Conservation (phyloP, 768 basidiomycete species). For the Russula vinacea region DNA sequence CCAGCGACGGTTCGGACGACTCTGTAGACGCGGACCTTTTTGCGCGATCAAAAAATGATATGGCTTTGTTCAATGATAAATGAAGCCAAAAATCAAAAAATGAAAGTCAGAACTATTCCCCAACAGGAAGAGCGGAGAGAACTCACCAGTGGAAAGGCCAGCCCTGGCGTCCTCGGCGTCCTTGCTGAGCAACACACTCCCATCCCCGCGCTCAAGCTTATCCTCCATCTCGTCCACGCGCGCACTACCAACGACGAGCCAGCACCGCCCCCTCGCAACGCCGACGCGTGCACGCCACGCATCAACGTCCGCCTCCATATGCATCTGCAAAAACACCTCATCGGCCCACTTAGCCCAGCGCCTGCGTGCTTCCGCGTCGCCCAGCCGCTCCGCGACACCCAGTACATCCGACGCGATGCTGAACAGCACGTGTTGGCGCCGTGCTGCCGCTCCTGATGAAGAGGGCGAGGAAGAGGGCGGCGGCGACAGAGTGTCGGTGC, state of each 20-base stretch:
- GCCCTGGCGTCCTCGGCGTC: conserved; percentile 58
- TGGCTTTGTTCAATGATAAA: conserved; percentile 25
- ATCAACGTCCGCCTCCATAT: conserved; percentile 56
- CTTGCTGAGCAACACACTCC: conserved; percentile 41
- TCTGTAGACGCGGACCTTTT: conserved; percentile 31
- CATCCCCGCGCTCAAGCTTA: conserved; percentile 47
- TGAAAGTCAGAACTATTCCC: neutral
- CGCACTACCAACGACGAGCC: conserved; percentile 56
- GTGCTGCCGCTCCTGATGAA: neutral
- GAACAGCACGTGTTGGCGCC: conserved; percentile 54
- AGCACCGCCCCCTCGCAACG: conserved; percentile 51
- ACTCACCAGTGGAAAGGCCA: conserved; percentile 45
- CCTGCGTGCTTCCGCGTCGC: conserved; percentile 44
- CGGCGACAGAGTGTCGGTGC: neutral
- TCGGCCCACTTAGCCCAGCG: conserved; percentile 63
- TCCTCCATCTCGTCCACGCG: conserved; percentile 54
- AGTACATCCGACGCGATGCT: conserved; percentile 63
- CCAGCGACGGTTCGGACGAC: conserved; percentile 12
- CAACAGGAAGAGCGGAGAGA: neutral
- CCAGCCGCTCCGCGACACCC: conserved; percentile 55
- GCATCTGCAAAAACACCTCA: conserved; percentile 59
- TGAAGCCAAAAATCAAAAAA: conserved; percentile 24
- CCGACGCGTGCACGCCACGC: conserved; percentile 48
- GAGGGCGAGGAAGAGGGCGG: neutral
- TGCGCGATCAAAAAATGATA: conserved; percentile 38